Conservation (phyloP, 179 eudicot genomes). For the Gypsophila paniculata region DNA sequence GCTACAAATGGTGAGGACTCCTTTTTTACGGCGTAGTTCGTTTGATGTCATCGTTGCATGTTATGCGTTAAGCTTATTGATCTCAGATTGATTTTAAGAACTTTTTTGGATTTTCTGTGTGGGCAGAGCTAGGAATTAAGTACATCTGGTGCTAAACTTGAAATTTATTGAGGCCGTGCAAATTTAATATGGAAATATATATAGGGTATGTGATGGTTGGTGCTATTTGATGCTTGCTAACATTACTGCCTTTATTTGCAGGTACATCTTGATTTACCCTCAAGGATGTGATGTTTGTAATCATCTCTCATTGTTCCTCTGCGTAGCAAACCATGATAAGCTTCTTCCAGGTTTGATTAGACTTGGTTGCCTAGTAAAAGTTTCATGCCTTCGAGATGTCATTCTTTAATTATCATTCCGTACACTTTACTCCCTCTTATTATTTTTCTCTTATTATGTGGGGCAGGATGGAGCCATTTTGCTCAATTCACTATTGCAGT, state of each 20-base stretch:
- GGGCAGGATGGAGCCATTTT: constrained; percentile 89
- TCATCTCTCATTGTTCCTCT: constrained; percentile 95
- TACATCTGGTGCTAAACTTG: no score
- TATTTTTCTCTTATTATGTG: no score
- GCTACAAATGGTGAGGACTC: constrained; percentile 72
- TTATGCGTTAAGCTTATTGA: neutral
- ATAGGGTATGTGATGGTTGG: constrained; percentile 7
- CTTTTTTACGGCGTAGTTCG: neutral
- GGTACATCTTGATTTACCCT: constrained; percentile 93
- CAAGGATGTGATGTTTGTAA: constrained; percentile 96
- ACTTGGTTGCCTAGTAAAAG: no score
- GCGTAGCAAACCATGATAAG: constrained; percentile 95
- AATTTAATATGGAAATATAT: no score
- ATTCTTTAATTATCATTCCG: no score
- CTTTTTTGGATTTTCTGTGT: neutral
- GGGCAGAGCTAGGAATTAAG: no score
- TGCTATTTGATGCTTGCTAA: neutral
- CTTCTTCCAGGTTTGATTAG: constrained; percentile 97
- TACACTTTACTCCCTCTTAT: no score
- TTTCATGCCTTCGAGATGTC: no score
- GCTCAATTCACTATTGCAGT: constrained; percentile 97
- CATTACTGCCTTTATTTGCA: constrained; percentile 29
- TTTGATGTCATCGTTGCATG: constrained; percentile 10
- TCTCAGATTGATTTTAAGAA: neutral
- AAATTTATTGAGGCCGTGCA: no score